A percentile compares a stretch with the other conserved stretches of the same genome.
phyloP scores from a whole-genome alignment of 108 stramenopile species.

The Skeletonema marinoi region DNA sequence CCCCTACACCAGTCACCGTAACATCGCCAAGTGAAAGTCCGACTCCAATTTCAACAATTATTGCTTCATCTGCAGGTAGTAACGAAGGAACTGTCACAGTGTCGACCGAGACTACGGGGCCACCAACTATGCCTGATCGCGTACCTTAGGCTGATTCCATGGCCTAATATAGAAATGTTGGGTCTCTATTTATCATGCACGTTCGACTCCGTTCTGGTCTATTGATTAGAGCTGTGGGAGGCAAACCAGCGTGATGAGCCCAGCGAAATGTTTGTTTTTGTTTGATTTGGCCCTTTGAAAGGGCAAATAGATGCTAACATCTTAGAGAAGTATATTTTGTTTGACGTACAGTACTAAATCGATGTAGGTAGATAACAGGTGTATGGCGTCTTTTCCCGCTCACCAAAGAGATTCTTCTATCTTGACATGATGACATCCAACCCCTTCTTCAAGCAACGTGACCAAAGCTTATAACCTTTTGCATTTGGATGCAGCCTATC shows the following conservation, averaged over 20 bases:
- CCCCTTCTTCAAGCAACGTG: constrained; percentile 35
- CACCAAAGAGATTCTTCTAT: not conserved
- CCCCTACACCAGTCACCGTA: not conserved
- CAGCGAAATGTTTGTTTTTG: not conserved
- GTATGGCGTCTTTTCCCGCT: not conserved
- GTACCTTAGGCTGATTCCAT: not conserved
- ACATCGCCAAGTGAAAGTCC: not conserved
- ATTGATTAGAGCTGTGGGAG: not conserved
- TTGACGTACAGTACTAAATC: no score
- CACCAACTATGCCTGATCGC: not conserved
- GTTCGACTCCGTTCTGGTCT: not conserved
- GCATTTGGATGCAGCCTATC: constrained; percentile 57
- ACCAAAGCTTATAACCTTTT: constrained; percentile 40
- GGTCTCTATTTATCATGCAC: not conserved
- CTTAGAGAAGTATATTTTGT: no score
- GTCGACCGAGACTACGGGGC: not conserved
- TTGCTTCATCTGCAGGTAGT: not conserved
- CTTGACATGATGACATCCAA: constrained; percentile 23
- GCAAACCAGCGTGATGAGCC: not conserved
- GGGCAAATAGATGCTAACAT: no score
- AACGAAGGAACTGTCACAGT: not conserved
- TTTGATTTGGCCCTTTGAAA: not conserved
- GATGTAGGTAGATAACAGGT: not conserved
- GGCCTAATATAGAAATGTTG: not conserved
- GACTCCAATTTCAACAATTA: not conserved